Evolutionary conservation across 208 protist genomes (phyloP).

Genomic region (Pavlovales sp.): DNA sequence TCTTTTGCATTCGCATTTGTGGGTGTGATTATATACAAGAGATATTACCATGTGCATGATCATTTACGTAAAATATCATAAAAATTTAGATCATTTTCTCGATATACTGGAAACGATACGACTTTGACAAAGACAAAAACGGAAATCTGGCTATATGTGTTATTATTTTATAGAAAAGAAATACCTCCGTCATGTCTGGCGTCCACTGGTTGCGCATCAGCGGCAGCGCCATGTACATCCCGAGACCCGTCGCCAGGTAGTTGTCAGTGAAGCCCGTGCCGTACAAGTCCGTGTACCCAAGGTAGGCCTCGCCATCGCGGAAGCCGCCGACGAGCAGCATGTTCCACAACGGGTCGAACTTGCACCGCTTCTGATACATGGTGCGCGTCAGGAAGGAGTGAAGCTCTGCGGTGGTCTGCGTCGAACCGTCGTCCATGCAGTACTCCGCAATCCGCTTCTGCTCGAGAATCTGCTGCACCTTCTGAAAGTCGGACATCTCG

Average conservation of each 20-base stretch:
- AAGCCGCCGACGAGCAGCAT: slow-evolving; percentile 84
- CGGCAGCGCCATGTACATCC: slow-evolving; percentile 85
- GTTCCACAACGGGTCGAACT: slow-evolving; percentile 92
- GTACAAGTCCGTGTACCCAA: slow-evolving; percentile 86
- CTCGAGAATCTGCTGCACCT: slow-evolving; percentile 66
- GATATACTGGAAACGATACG: no score
- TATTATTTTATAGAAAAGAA: no score
- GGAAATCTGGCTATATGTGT: no score
- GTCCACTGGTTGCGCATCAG: slow-evolving; percentile 76
- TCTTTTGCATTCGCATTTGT: no score
- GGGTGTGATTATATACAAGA: no score
- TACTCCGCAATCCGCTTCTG: slow-evolving; percentile 71
- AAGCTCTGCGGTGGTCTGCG: slow-evolving; percentile 75
- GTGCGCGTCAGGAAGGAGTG: slow-evolving; percentile 83
- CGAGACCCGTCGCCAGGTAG: slow-evolving; percentile 87
- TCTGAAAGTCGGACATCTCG: slow-evolving; percentile 94
- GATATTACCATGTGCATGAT: no score
- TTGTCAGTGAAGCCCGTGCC: slow-evolving; percentile 86
- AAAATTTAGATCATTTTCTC: no score
- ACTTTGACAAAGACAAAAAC: no score
- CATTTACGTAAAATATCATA: no score
- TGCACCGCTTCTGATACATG: slow-evolving; percentile 72
- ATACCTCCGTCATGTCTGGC: slow-evolving; percentile 71
- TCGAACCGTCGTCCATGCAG: slow-evolving; percentile 73
- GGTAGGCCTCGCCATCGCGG: slow-evolving; percentile 76